These are phyloP conservation scores for Scutellaria baicalensis DNA, from an alignment of 257 asterid genomes.

Conservation along the genomic window DNA sequence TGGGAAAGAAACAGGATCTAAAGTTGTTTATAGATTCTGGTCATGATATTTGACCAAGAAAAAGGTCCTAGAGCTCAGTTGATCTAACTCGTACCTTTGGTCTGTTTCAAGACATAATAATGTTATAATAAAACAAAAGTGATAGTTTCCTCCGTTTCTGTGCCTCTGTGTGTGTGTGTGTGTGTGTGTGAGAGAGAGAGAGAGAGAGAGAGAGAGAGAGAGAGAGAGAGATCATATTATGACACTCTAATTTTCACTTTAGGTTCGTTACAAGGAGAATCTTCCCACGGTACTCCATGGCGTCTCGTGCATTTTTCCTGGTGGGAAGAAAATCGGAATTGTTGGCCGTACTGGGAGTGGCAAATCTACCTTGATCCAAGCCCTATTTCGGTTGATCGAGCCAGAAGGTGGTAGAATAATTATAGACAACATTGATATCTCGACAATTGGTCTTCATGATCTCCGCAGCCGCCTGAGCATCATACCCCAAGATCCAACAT, in stretches of 20 bases:
- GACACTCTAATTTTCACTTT: background rate
- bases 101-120: background rate
- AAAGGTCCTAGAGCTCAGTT: background rate
- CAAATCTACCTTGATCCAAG: slow-evolving; percentile 95
- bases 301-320: slow-evolving; percentile 84
- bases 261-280: slow-evolving; percentile 74
- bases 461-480: slow-evolving; percentile 86
- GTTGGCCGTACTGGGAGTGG: slow-evolving; percentile 99
- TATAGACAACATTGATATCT: slow-evolving; percentile 76
- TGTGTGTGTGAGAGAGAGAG: background rate
- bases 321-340: slow-evolving; percentile 91
- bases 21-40: background rate
- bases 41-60: background rate
- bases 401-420: slow-evolving; percentile 86
- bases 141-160: background rate
- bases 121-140: background rate
- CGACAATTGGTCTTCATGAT: slow-evolving; percentile 88
- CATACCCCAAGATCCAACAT: slow-evolving; percentile 96
- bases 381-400: slow-evolving; percentile 87
- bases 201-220: background rate
- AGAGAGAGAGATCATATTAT: background rate
- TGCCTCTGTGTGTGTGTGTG: too few species aligned
- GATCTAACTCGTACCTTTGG: background rate
- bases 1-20: background rate
- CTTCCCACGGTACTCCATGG: slow-evolving; percentile 97